phyloP scores from a whole-genome alignment of 768 basidiomycete genomes.

The Mycena leptocephala region DNA sequence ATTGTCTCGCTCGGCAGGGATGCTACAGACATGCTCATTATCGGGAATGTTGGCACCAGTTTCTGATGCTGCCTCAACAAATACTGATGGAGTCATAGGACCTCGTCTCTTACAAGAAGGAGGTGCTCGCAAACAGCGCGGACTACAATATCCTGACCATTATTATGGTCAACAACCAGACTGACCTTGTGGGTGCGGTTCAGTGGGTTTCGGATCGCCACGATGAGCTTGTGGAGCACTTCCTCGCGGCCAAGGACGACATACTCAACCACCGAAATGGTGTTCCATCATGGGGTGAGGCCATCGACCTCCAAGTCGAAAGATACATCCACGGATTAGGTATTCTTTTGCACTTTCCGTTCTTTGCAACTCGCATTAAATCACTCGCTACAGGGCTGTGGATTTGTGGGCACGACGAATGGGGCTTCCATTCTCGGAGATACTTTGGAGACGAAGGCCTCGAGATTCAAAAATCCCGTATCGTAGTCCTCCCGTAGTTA shows the following conservation, averaged over 20 bases:
- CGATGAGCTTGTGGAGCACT: constrained; percentile 2
- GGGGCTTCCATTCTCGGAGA: too few relatives aligned
- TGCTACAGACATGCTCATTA: constrained; percentile 29
- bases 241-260: not conserved
- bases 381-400: too few relatives aligned
- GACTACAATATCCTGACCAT: constrained; percentile 34
- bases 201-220: not conserved
- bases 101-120: constrained; percentile 35
- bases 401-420: too few relatives aligned
- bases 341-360: not conserved
- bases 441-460: too few relatives aligned
- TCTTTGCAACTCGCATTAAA: not conserved
- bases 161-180: constrained; percentile 17
- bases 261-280: constrained; percentile 4
- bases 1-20: constrained; percentile 20
- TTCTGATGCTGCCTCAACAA: too few relatives aligned
- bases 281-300: constrained; percentile 7
- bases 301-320: constrained; percentile 1
- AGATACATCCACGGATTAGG: constrained; percentile 9
- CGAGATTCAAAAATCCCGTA: too few relatives aligned
- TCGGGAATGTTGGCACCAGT: constrained; percentile 30
- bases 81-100: not conserved
- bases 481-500: too few relatives aligned
- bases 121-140: constrained; percentile 23
- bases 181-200: constrained; percentile 5